phyloP scores from a whole-genome alignment of 2,329 filamentous ascomycete species.

The Coccinonectria pachysandricola region DNA sequence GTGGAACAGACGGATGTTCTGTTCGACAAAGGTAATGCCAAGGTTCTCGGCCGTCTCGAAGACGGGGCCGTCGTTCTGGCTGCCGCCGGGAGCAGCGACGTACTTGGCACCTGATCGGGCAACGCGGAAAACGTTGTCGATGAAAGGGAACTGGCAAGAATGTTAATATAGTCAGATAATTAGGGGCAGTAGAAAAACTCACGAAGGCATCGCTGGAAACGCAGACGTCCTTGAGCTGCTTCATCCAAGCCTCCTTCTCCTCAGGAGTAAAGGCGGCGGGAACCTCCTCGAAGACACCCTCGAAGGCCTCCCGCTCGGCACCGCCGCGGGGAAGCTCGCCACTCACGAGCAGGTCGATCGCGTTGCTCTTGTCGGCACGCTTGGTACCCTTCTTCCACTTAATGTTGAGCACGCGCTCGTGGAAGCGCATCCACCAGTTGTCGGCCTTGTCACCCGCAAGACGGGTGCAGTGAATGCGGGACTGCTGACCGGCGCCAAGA shows the following conservation, averaged over 20 bases:
- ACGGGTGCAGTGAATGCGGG: constrained; percentile 95
- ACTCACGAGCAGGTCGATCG: constrained; percentile 88
- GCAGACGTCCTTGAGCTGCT: constrained; percentile 70
- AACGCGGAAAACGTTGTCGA: constrained; percentile 93
- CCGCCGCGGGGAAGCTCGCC: constrained; percentile 78
- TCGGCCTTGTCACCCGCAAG: constrained; percentile 97
- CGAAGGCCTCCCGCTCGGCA: constrained; percentile 76
- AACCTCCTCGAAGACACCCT: constrained; percentile 82
- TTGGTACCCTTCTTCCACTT: constrained; percentile 98
- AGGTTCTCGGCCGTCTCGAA: constrained; percentile 87
- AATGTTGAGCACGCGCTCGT: constrained; percentile 75
- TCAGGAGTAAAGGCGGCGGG: constrained; percentile 71
- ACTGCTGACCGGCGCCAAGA: constrained; percentile 92
- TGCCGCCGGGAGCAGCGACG: constrained; percentile 85
- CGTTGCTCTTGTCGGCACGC: constrained; percentile 95
- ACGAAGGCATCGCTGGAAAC: constrained; percentile 94
- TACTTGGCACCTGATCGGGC: constrained; percentile 87
- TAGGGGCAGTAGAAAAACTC: constrained; percentile 30
- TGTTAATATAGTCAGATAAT: constrained; percentile 13
- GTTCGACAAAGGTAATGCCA: constrained; percentile 89
- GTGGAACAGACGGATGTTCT: constrained; percentile 89
- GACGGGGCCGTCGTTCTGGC: constrained; percentile 72
- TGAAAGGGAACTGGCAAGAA: constrained; percentile 73
- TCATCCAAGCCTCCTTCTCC: constrained; percentile 79
- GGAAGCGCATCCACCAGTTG: constrained; percentile 99